Evolutionary conservation across 805 yeast genomes (phyloP).

Genomic region (Debaryomyces prosopidis): DNA sequence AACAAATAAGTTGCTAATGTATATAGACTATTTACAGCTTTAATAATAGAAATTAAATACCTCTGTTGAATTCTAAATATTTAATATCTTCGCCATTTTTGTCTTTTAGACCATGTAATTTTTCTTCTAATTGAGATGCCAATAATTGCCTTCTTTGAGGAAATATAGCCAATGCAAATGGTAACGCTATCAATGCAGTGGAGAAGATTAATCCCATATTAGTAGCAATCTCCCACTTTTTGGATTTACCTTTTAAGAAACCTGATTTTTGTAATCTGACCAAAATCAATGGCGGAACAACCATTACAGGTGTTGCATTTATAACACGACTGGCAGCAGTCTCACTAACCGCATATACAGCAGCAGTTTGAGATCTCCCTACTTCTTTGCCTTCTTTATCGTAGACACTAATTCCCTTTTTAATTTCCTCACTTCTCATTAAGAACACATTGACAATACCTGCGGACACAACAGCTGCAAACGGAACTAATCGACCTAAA

Average conservation of each 20-base stretch:
- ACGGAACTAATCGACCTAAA: constrained; percentile 88
- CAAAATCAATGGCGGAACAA: constrained; percentile 83
- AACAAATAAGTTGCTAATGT: not conserved
- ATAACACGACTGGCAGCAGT: constrained; percentile 94
- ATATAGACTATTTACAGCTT: not conserved
- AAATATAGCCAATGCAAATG: constrained; percentile 93
- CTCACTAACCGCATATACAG: constrained; percentile 91
- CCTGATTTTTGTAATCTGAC: constrained; percentile 71
- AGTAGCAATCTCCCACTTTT: constrained; percentile 63
- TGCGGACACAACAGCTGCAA: constrained; percentile 98
- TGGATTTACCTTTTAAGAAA: constrained; percentile 65
- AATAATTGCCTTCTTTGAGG: constrained; percentile 79
- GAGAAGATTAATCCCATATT: constrained; percentile 83
- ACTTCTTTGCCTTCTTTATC: constrained; percentile 60
- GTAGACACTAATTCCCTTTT: constrained; percentile 75
- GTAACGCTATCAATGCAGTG: constrained; percentile 85
- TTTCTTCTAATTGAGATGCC: constrained; percentile 61
- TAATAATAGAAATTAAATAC: constrained; percentile 53
- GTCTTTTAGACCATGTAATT: constrained; percentile 62
- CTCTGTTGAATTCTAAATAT: constrained; percentile 86
- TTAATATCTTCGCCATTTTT: constrained; percentile 56
- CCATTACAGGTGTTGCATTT: constrained; percentile 98
- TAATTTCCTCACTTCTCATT: constrained; percentile 94
- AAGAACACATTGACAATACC: constrained; percentile 95
- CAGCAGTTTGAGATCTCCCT: constrained; percentile 79